These are phyloP conservation scores for Nemania sp. DNA, from an alignment of 2,329 filamentous ascomycete species.

Conservation along the genomic window DNA sequence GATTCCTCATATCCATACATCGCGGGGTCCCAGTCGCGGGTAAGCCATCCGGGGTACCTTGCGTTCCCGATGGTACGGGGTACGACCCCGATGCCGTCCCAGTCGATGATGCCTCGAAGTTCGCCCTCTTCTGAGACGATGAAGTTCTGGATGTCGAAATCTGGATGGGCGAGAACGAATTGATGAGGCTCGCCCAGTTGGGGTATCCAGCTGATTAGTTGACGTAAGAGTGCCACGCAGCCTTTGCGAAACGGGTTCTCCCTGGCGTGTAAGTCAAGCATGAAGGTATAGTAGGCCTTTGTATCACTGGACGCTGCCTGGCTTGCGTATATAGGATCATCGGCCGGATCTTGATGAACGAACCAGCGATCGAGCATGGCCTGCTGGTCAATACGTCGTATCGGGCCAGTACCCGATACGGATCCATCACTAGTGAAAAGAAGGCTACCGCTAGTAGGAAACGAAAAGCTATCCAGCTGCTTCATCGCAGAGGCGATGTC, in stretches of 20 bases:
- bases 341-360: conserved; percentile 1
- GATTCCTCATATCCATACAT: conserved; percentile 16
- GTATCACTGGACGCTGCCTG: neutral
- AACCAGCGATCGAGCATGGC: conserved; percentile 11
- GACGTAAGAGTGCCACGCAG: neutral
- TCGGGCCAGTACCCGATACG: neutral
- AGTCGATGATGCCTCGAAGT: conserved; percentile 39
- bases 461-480: conserved; percentile 2
- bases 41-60: conserved; percentile 19
- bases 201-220: conserved; percentile 13
- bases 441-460: conserved; percentile 1
- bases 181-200: neutral
- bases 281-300: conserved; percentile 12
- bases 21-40: conserved; percentile 14
- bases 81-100: conserved; percentile 33
- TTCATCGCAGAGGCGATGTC: conserved; percentile 13
- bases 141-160: conserved; percentile 39
- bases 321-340: conserved; percentile 4
- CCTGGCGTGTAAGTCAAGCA: conserved; percentile 2
- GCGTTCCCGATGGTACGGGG: conserved; percentile 35
- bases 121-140: conserved; percentile 36
- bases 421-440: neutral
- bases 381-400: conserved; percentile 4
- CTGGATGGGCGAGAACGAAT: conserved; percentile 33
- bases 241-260: neutral